Conservation (phyloP, 2,329 filamentous ascomycete species). For the Phialophora expanda region DNA sequence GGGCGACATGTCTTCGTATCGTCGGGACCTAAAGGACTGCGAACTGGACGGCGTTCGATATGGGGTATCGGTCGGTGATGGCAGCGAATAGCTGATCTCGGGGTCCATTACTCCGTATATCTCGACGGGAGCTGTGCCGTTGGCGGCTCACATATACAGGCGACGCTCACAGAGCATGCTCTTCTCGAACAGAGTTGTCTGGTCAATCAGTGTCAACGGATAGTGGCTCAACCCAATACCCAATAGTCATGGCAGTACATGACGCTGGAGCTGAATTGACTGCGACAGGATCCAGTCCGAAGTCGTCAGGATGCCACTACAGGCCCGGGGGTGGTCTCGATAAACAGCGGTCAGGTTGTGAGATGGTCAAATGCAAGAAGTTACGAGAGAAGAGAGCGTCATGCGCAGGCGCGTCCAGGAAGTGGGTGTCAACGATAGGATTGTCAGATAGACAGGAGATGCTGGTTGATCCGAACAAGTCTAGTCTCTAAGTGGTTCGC, state of each 20-base stretch:
- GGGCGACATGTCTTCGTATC: constrained; percentile 59
- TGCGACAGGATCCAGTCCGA: neutral
- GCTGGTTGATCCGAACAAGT: constrained; percentile 13
- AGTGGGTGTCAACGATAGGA: constrained; percentile 8
- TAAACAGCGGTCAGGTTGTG: constrained; percentile 1
- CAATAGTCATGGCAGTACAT: constrained; percentile 6
- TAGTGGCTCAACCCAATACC: constrained; percentile 5
- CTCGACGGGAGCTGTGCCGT: constrained; percentile 19
- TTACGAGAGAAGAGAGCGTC: constrained; percentile 19
- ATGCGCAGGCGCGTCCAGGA: constrained; percentile 21
- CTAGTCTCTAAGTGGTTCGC: constrained; percentile 16
- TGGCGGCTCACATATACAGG: constrained; percentile 14
- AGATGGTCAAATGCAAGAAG: constrained; percentile 12
- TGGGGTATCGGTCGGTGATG: constrained; percentile 73
- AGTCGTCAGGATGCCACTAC: neutral
- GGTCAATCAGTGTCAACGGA: neutral
- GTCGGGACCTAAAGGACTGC: constrained; percentile 67
- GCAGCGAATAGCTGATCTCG: constrained; percentile 62
- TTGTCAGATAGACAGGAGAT: constrained; percentile 31
- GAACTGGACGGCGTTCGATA: constrained; percentile 66
- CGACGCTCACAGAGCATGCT: constrained; percentile 20
- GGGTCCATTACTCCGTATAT: constrained; percentile 29
- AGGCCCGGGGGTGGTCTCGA: neutral
- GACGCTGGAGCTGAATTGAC: neutral
- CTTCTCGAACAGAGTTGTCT: neutral